Evolutionary conservation across 371 early-diverging fungal genomes (phyloP).

Genomic region (Globomyces sp.): DNA sequence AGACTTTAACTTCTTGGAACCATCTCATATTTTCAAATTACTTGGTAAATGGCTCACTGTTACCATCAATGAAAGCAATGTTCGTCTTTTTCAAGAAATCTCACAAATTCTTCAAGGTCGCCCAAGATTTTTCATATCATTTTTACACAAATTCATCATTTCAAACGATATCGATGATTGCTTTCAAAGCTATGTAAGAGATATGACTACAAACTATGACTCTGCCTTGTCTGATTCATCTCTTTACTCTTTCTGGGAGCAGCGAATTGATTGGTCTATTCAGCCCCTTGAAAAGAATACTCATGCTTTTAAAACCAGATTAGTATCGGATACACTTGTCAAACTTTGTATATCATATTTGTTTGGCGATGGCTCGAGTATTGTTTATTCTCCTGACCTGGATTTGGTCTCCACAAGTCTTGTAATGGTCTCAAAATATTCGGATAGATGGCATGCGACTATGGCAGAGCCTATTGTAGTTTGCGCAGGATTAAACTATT

Average conservation of each 20-base stretch:
- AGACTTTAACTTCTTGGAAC: conserved; percentile 23
- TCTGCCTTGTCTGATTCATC: conserved; percentile 10
- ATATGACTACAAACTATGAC: conserved; percentile 8
- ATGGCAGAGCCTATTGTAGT: conserved; percentile 30
- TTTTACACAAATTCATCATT: conserved; percentile 26
- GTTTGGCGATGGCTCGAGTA: conserved; percentile 23
- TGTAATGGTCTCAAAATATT: conserved; percentile 19
- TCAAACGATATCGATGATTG: conserved; percentile 13
- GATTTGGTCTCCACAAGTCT: conserved; percentile 25
- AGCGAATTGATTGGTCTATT: conserved; percentile 10
- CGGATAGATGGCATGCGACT: conserved; percentile 18
- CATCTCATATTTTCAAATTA: conserved; percentile 22
- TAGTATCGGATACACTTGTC: conserved; percentile 21
- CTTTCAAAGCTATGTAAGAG: conserved; percentile 14
- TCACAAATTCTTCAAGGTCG: conserved; percentile 27
- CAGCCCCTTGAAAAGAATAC: conserved; percentile 10
- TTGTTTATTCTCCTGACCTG: conserved; percentile 21
- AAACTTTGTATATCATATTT: conserved; percentile 23
- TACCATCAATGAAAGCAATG: conserved; percentile 16
- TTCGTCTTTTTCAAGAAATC: conserved; percentile 25
- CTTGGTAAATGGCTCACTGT: conserved; percentile 17
- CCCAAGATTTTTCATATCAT: conserved; percentile 26
- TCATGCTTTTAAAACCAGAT: conserved; percentile 12
- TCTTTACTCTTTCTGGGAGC: conserved; percentile 23
- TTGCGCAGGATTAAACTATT: conserved; percentile 23